Percentiles rank a stretch among this genome's conserved stretches.
Conservation (phyloP, 208 protist species). For the Porcisia deanei region DNA sequence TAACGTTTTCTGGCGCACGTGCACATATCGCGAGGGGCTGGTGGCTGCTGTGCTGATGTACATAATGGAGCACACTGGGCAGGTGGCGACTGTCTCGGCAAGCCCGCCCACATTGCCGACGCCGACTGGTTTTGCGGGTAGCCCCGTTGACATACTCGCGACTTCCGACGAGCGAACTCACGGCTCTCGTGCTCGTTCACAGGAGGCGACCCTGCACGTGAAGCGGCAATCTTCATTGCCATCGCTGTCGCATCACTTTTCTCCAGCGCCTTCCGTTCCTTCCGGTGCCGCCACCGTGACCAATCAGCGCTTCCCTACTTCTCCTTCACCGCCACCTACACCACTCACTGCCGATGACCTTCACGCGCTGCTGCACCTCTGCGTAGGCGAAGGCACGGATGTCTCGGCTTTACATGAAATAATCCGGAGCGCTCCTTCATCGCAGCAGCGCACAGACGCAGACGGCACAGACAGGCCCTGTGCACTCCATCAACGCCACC, state of each 20-base stretch:
- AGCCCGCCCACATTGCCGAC: not conserved
- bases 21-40: constrained; percentile 68
- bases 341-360: constrained; percentile 26
- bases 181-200: not conserved
- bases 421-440: not conserved
- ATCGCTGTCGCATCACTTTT: not conserved
- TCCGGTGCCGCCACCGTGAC: not conserved
- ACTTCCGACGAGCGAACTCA: not conserved
- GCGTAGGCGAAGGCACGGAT: not conserved
- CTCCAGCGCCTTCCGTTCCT: not conserved
- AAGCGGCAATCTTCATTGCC: too few relatives aligned
- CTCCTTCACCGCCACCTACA: not conserved
- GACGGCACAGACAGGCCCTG: not conserved
- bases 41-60: constrained; percentile 45
- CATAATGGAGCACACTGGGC: constrained; percentile 26
- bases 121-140: not conserved
- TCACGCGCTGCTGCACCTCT: constrained; percentile 29
- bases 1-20: constrained; percentile 73
- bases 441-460: not conserved
- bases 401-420: not conserved
- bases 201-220: not conserved
- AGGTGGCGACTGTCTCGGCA: constrained; percentile 3
- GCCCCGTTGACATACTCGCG: not conserved
- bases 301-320: not conserved
- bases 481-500: not conserved